phyloP scores from a whole-genome alignment of 352 stramenopile species.

The Phytophthora lateralis region DNA sequence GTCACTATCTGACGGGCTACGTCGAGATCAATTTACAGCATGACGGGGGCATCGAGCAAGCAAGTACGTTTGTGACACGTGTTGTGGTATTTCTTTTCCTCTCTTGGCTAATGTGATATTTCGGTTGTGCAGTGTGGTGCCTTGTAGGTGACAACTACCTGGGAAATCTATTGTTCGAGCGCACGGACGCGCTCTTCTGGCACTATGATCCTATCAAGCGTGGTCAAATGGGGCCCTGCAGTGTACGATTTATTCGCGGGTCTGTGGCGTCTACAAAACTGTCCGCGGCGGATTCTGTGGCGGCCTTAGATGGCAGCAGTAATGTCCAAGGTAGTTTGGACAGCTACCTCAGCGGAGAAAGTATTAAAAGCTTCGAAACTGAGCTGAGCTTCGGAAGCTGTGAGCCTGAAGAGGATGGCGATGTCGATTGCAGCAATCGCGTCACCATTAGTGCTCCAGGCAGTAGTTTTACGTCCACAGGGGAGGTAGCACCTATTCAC shows the following conservation, averaged over 20 bases:
- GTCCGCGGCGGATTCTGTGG: conserved; percentile 26
- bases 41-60: conserved; percentile 46
- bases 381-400: conserved; percentile 26
- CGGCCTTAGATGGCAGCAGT: conserved; percentile 19
- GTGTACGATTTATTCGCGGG: conserved; percentile 32
- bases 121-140: conserved; percentile 41
- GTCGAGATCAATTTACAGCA: conserved; percentile 54
- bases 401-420: conserved; percentile 3
- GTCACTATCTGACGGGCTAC: conserved; percentile 50
- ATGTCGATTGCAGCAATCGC: conserved; percentile 18
- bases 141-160: conserved; percentile 50
- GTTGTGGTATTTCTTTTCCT: neutral
- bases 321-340: conserved; percentile 6
- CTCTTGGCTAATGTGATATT: neutral
- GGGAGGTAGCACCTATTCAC: conserved; percentile 1
- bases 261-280: conserved; percentile 28
- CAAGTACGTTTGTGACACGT: conserved; percentile 33
- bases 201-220: conserved; percentile 45
- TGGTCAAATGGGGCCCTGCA: conserved; percentile 22
- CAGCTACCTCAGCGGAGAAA: conserved; percentile 14
- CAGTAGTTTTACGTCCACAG: conserved; percentile 20
- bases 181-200: conserved; percentile 47
- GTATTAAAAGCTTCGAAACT: conserved; percentile 16
- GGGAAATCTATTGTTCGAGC: conserved; percentile 46
- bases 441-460: conserved; percentile 15